Conservation (phyloP, 495 filamentous ascomycete genomes). For the Lophiotrema nucula region DNA sequence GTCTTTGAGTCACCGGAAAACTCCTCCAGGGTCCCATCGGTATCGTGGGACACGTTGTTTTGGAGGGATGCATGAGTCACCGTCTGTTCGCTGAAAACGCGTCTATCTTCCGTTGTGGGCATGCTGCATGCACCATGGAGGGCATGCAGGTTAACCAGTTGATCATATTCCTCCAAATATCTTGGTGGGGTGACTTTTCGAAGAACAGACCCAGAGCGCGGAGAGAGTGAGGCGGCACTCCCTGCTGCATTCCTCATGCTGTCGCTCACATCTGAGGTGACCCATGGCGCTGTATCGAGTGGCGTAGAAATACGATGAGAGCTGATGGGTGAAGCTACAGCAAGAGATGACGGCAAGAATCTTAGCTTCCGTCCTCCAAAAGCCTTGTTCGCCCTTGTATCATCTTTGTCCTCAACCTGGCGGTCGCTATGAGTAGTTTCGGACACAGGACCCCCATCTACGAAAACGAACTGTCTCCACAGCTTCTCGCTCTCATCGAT, state of each 20-base stretch:
- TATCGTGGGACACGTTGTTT: conserved; percentile 15
- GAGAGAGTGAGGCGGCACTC: not conserved
- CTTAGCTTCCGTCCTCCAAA: not conserved
- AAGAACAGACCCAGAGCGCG: too few species aligned
- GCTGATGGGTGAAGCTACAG: not conserved
- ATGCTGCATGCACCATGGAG: too few species aligned
- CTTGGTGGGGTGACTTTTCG: too few species aligned
- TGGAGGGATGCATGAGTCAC: conserved; percentile 19
- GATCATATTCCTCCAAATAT: too few species aligned
- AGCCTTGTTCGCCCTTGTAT: too few species aligned
- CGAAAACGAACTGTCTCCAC: conserved; percentile 26
- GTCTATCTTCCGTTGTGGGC: conserved; percentile 1
- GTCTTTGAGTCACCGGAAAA: conserved; percentile 8
- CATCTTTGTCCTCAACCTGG: too few species aligned
- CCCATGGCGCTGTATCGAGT: not conserved
- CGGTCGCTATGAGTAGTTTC: too few species aligned
- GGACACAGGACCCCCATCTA: too few species aligned
- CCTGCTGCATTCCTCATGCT: conserved; percentile 4
- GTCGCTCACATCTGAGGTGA: conserved; percentile 2
- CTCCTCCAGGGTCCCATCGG: not conserved
- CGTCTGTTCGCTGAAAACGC: conserved; percentile 3
- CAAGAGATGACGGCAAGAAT: conserved; percentile 8
- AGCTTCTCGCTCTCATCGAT: conserved; percentile 10
- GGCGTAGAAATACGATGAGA: not conserved
- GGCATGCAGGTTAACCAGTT: too few species aligned